Evolutionary conservation across 139 green algal genomes (phyloP), one percentile per base, ranked within the genome.

Genomic region (Chlorella sp.): DNA sequence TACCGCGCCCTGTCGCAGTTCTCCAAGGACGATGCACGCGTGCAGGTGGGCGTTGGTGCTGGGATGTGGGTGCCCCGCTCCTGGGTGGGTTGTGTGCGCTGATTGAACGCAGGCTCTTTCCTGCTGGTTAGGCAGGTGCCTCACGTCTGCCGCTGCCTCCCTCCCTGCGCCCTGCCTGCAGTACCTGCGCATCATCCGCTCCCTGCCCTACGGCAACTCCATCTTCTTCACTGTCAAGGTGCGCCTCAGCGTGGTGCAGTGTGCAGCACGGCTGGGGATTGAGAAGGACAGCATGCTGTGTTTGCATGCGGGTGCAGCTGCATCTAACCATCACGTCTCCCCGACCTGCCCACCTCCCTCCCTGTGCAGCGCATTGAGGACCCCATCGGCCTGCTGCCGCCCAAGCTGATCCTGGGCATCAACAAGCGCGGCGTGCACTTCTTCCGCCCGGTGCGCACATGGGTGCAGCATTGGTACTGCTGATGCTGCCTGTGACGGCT

Each of bases 381-480:
- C 89, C 97, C 97, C 44, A 98, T 99, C 63, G 97, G 96, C 38
- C 92, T 99, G 85, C 92, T 99, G 65, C 97, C 97, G 4, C 92
- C 93, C 23, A 96, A 95, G 87, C 91, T 99, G 17, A 96, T 98
- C 71, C 91, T 99, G 69, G 97, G 97, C 83, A 98, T 99, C 90
- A 99, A 99, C 93, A 98, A 98, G 90, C 92, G 95, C 11, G 95
- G 97, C 28, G 92, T 97, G 64, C 94, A 97, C 90, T 97, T 97
- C 88, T 98, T 97, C 88, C 92, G 96, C 65, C 96, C 95, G 1
- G 91, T 98, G 51, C 62, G 51, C 44, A n/a, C n/a, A n/a, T n/a
- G n/a, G n/a, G n/a, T n/a, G n/a, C n/a, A n/a, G n/a, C n/a, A n/a
- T 51, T 51, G 7, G 7, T 51, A 9, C 44, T 51, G 44, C 44